Base-by-base conservation (phyloP, 768 basidiomycete genomes). In the Termitomyces heimii region DNA sequence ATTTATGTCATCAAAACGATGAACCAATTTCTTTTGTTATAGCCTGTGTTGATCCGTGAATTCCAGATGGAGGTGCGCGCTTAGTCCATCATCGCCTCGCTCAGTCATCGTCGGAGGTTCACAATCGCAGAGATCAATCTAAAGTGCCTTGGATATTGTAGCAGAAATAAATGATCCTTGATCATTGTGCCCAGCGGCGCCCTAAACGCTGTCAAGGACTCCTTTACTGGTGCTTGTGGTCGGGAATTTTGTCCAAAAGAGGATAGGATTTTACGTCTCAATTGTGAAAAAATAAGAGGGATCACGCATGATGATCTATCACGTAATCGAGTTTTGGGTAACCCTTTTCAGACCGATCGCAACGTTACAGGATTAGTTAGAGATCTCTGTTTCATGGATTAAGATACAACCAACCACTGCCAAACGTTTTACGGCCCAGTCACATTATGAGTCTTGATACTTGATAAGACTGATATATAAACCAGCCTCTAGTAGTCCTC, bases 401-500 rank as follows among this genome's bases (percentile, higher is more conserved):
- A 45, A 53, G 46, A 45, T 50, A 53, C 51, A 53, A 53, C 34
- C 46, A n/a, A n/a, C n/a, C n/a, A n/a, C n/a, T n/a, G n/a, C n/a
- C n/a, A n/a, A n/a, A n/a, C n/a, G n/a, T n/a, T n/a, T n/a, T n/a
- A n/a, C n/a, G n/a, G n/a, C n/a, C n/a, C n/a, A n/a, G n/a, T n/a
- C n/a, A n/a, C n/a, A n/a, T n/a, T n/a, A n/a, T n/a, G n/a, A n/a
- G 31, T 45, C 52, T n/a, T 37, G 35, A 34, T 43, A n/a, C 37
- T 45, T 28, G 13, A 44, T 5, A 28, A n/a, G 1, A n/a, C 22
- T 14, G 16, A 40, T 52, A 53, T 37, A 37, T 44, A 45, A 22
- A 40, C n/a, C 18, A 52, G 5, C 51, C 37, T 52, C 31, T 39
- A 4, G 2, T 22, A 22, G 16, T n/a, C 18, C 50, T n/a, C 22